phyloP scores from a whole-genome alignment of 331 rosid species.

The Acacia pycnantha region DNA sequence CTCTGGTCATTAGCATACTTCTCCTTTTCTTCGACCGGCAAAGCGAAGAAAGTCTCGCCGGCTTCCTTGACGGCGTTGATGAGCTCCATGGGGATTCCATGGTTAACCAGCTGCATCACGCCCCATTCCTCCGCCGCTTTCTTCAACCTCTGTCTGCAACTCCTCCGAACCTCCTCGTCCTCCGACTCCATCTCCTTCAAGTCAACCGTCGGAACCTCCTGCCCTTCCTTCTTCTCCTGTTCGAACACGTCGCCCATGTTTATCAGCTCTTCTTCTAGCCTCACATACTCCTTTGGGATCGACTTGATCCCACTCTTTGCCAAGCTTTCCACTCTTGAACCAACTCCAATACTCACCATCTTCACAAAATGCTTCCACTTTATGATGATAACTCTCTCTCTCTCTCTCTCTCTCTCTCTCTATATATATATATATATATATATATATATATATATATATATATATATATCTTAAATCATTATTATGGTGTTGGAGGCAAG shows the following conservation, averaged over 20 bases:
- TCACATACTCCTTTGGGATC: conserved; percentile 75
- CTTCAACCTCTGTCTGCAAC: conserved; percentile 51
- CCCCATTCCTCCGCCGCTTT: conserved; percentile 83
- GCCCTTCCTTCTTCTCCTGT: conserved; percentile 61
- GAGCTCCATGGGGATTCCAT: conserved; percentile 58
- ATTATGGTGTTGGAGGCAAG: neutral
- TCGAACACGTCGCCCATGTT: conserved; percentile 66
- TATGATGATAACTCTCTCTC: too few relatives aligned
- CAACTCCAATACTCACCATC: neutral
- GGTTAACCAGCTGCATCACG: conserved; percentile 76
- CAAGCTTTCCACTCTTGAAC: conserved; percentile 65
- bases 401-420: too few relatives aligned
- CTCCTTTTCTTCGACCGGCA: conserved; percentile 67
- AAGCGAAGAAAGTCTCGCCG: conserved; percentile 50
- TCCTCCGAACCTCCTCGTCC: conserved; percentile 36
- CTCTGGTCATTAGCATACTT: conserved; percentile 67
- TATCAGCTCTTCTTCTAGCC: conserved; percentile 63
- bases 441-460: too few relatives aligned
- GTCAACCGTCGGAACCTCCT: conserved; percentile 74
- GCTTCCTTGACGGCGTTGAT: conserved; percentile 41
- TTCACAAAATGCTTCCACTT: neutral
- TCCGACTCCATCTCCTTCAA: conserved; percentile 48
- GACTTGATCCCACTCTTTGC: conserved; percentile 53
- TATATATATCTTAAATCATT: too few relatives aligned
- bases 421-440: too few relatives aligned